These are phyloP conservation scores for Trifolium dubium DNA, from an alignment of 306 rosid genomes.

Conservation along the genomic window DNA sequence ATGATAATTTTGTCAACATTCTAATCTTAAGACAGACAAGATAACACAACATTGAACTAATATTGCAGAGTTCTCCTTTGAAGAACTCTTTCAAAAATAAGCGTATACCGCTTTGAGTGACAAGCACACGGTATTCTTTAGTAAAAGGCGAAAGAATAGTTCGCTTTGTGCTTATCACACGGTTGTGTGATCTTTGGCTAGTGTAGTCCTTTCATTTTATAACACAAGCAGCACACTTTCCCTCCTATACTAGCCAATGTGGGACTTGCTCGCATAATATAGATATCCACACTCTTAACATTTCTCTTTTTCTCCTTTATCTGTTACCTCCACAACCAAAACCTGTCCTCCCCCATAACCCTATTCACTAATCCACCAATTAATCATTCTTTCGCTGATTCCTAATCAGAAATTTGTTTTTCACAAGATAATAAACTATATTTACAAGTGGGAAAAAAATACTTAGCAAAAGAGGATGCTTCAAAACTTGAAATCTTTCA, in stretches of 20 bases:
- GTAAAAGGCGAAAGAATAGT: slow-evolving; percentile 57
- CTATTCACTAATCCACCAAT: neutral
- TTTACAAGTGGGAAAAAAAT: slow-evolving; percentile 22
- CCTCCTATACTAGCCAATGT: neutral
- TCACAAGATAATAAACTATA: slow-evolving; percentile 24
- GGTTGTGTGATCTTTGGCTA: neutral
- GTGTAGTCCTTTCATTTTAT: neutral
- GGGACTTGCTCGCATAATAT: neutral
- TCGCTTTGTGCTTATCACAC: slow-evolving; percentile 36
- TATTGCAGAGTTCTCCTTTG: too few relatives aligned
- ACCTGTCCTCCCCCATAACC: too few relatives aligned
- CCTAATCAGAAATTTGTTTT: neutral
- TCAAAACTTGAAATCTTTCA: slow-evolving; percentile 7
- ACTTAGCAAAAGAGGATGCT: neutral
- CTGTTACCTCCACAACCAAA: neutral
- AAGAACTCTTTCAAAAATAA: neutral
- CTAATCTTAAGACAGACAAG: too few relatives aligned
- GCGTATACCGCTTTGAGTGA: neutral
- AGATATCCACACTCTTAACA: too few relatives aligned
- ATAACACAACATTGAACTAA: too few relatives aligned
- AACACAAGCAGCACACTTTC: neutral
- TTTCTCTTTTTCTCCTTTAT: neutral
- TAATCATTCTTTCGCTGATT: neutral
- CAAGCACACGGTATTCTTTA: slow-evolving; percentile 44
- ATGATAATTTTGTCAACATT: too few relatives aligned